phyloP scores from a whole-genome alignment of 352 stramenopile genomes.

The Phytophthora idaei region DNA sequence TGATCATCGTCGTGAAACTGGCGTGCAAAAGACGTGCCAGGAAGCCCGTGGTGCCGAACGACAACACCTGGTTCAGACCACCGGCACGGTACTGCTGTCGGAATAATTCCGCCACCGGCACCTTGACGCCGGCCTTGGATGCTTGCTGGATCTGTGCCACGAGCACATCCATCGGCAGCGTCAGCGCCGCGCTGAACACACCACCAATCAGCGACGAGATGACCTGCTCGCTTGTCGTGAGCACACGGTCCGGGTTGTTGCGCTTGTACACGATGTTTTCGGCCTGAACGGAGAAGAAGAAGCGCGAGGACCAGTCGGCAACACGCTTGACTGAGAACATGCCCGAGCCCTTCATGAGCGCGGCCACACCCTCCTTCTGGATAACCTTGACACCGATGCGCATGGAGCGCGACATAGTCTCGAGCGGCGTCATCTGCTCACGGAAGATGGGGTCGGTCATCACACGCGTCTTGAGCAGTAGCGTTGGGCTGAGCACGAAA shows the following conservation, averaged over 20 bases:
- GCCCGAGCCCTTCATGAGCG: constrained; percentile 92
- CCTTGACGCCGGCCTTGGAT: constrained; percentile 85
- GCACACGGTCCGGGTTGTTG: constrained; percentile 57
- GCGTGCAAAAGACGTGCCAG: constrained; percentile 71
- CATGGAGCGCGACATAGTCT: constrained; percentile 86
- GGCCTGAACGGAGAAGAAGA: constrained; percentile 90
- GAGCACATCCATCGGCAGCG: constrained; percentile 93
- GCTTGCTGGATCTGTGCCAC: constrained; percentile 94
- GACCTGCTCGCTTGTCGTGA: constrained; percentile 81
- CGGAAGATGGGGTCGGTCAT: constrained; percentile 95
- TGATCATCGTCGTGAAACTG: constrained; percentile 92
- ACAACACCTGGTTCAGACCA: constrained; percentile 77
- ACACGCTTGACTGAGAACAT: constrained; percentile 94
- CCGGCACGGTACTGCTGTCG: constrained; percentile 73
- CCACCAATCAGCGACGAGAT: constrained; percentile 86
- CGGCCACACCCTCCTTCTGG: constrained; percentile 79
- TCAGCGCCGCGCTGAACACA: constrained; percentile 74
- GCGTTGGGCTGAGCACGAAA: constrained; percentile 91
- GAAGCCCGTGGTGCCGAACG: constrained; percentile 87
- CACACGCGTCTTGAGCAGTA: constrained; percentile 94
- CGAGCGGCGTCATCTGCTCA: constrained; percentile 83
- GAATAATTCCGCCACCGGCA: constrained; percentile 79
- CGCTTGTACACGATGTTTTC: constrained; percentile 84
- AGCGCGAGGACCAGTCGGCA: constrained; percentile 92
- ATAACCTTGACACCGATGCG: constrained; percentile 91